A percentile compares a stretch with the other conserved stretches of the same genome.
These are phyloP conservation scores for Erythrophleum fordii DNA, from an alignment of 306 rosid genomes.

Conservation along the genomic window DNA sequence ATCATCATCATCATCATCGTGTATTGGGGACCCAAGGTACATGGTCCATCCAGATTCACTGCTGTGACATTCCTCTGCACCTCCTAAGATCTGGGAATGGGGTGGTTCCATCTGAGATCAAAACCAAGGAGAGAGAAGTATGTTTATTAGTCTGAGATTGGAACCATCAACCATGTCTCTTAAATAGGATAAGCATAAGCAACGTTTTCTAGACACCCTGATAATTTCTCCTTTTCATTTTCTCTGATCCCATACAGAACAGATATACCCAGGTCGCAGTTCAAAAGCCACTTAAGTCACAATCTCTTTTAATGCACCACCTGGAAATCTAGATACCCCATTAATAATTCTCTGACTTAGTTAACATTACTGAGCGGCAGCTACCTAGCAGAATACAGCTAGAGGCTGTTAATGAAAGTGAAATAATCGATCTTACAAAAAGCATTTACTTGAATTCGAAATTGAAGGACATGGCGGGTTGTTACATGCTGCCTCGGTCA, in stretches of 20 bases:
- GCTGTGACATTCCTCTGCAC: conserved; percentile 77
- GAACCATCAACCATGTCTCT: not conserved
- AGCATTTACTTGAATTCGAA: conserved; percentile 63
- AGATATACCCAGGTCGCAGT: conserved; percentile 38
- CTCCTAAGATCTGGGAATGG: conserved; percentile 51
- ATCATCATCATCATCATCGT: conserved; percentile 33
- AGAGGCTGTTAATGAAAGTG: conserved; percentile 61
- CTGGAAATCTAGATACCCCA: conserved; percentile 52
- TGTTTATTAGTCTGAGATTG: not conserved
- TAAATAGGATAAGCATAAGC: conserved; percentile 15
- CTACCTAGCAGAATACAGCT: conserved; percentile 49
- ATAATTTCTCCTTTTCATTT: conserved; percentile 34
- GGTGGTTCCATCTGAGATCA: conserved; percentile 59
- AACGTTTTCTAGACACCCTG: conserved; percentile 39
- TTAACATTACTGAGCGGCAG: not conserved
- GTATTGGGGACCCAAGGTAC: conserved; percentile 65
- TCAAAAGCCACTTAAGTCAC: conserved; percentile 27
- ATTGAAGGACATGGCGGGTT: conserved; percentile 44
- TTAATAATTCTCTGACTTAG: conserved; percentile 51
- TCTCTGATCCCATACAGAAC: conserved; percentile 39
- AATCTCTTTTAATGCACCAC: conserved; percentile 40
- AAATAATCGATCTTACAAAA: conserved; percentile 35
- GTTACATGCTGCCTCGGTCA: conserved; percentile 41
- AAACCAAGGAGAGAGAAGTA: not conserved
- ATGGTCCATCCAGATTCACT: conserved; percentile 91